phyloP scores from a whole-genome alignment of 331 rosid species.

The Cydonia oblonga region DNA sequence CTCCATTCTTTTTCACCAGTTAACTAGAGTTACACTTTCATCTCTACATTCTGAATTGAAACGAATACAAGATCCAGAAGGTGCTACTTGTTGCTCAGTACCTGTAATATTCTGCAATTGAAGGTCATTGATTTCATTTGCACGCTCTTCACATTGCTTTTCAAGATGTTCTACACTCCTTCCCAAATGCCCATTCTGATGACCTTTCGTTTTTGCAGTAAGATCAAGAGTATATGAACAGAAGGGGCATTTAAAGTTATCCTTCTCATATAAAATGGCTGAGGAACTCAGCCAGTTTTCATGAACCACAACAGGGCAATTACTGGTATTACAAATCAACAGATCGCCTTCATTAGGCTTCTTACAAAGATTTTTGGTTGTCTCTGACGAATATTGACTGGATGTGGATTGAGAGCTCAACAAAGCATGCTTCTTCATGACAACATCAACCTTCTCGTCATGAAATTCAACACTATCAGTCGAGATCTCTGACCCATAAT shows the following conservation, averaged over 20 bases:
- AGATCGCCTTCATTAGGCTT: conserved; percentile 51
- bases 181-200: conserved; percentile 12
- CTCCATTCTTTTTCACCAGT: conserved; percentile 19
- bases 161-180: conserved; percentile 17
- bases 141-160: conserved; percentile 16
- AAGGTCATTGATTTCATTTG: conserved; percentile 18
- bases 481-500: conserved; percentile 22
- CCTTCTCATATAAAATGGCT: conserved; percentile 25
- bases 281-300: conserved; percentile 41
- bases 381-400: conserved; percentile 19
- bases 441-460: conserved; percentile 24
- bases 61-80: conserved; percentile 4
- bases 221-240: conserved; percentile 47
- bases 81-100: conserved; percentile 17
- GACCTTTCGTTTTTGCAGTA: conserved; percentile 13
- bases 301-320: conserved; percentile 52
- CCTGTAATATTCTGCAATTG: conserved; percentile 1
- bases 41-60: conserved; percentile 12
- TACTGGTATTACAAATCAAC: conserved; percentile 41
- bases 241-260: conserved; percentile 55
- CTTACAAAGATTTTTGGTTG: conserved; percentile 27
- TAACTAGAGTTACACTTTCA: conserved; percentile 13
- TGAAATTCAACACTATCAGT: conserved; percentile 28
- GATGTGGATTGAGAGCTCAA: conserved; percentile 23
- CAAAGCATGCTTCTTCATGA: conserved; percentile 31